Percentiles rank a stretch among this genome's conserved stretches.
phyloP scores from a whole-genome alignment of 2,329 filamentous ascomycete genomes.

The Chaetomiaceae sp. region DNA sequence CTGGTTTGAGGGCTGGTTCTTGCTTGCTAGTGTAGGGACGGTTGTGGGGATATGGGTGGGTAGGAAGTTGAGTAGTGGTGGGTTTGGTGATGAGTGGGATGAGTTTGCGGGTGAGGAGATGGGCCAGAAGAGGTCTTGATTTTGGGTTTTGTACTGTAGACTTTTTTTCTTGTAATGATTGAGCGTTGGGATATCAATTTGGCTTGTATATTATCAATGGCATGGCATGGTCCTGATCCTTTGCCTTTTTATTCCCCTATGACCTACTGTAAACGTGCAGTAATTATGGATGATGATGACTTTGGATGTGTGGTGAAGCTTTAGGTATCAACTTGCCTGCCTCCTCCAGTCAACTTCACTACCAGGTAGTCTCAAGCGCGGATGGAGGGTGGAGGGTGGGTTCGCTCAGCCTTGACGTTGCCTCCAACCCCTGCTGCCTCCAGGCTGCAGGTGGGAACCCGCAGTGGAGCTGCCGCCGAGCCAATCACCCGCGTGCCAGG shows the following conservation, averaged over 20 bases:
- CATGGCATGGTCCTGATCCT: too few species aligned
- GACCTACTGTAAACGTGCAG: too few species aligned
- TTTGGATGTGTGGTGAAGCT: too few species aligned
- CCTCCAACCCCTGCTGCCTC: too few species aligned
- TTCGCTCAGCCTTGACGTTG: too few species aligned
- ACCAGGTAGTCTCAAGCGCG: too few species aligned
- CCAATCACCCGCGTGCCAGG: conserved; percentile 15
- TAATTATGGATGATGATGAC: too few species aligned
- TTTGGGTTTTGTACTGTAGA: background rate
- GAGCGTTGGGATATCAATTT: background rate
- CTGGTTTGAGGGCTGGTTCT: conserved; percentile 88
- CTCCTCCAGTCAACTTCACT: background rate
- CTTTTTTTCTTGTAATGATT: background rate
- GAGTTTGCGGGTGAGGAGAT: conserved; percentile 62
- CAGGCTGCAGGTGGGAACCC: background rate
- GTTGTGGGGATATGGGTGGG: conserved; percentile 69
- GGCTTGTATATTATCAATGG: too few species aligned
- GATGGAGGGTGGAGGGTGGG: too few species aligned
- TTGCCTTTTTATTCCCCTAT: too few species aligned
- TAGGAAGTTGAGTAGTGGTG: conserved; percentile 48
- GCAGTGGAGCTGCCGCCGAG: background rate
- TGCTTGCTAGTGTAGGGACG: conserved; percentile 62
- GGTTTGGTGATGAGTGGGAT: conserved; percentile 53
- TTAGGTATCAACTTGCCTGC: too few species aligned
- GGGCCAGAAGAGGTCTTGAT: conserved; percentile 62